Conservation (phyloP, 2,329 filamentous ascomycete genomes). For the Botrytis medusae region DNA sequence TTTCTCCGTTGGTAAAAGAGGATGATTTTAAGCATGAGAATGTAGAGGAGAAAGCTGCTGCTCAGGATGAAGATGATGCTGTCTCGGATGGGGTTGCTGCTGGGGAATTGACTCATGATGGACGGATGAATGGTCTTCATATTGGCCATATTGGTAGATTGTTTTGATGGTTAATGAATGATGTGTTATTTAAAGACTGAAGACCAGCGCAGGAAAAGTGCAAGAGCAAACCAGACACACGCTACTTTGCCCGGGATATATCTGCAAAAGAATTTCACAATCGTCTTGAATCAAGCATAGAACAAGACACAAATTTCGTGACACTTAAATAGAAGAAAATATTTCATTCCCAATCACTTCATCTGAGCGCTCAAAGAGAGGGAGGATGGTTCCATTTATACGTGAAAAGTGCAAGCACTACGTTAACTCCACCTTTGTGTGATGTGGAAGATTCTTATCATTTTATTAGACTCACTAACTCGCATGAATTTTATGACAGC, state of each 20-base stretch:
- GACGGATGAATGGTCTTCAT: not conserved
- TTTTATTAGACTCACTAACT: not conserved
- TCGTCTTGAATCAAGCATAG: not conserved
- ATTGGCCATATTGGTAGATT: too few species aligned
- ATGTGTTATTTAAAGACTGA: not conserved
- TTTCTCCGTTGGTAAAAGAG: conserved; percentile 11
- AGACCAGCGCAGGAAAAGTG: not conserved
- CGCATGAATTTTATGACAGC: too few species aligned
- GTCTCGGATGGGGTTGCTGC: not conserved
- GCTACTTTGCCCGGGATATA: not conserved
- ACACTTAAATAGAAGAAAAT: not conserved
- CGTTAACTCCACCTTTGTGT: not conserved
- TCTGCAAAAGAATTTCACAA: not conserved
- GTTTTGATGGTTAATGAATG: not conserved
- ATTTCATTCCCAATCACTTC: not conserved
- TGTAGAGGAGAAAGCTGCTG: conserved; percentile 23
- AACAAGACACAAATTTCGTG: not conserved
- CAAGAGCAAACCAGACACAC: not conserved
- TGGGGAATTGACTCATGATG: not conserved
- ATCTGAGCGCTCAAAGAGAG: not conserved
- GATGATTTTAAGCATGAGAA: conserved; percentile 18
- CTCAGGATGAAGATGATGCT: conserved; percentile 8
- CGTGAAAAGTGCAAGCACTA: too few species aligned
- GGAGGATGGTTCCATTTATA: too few species aligned
- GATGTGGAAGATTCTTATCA: not conserved